Conservation (phyloP, 352 stramenopile species). For the Pythium sp. region DNA sequence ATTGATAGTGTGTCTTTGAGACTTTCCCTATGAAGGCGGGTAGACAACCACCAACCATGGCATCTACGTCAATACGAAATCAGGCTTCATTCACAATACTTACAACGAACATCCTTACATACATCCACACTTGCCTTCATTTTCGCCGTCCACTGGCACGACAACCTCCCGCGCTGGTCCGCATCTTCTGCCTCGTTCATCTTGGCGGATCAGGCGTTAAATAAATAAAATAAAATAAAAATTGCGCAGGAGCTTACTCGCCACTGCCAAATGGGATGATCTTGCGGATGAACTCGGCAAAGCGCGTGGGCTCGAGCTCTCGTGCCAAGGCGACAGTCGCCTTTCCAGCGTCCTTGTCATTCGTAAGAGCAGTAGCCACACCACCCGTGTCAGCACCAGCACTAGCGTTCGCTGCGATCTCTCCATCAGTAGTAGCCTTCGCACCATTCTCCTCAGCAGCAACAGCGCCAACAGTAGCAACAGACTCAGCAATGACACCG, state of each 20-base stretch:
- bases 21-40: too few relatives aligned
- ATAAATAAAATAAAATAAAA: neutral
- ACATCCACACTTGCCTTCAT: too few relatives aligned
- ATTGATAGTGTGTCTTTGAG: too few relatives aligned
- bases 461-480: neutral
- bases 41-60: too few relatives aligned
- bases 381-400: neutral
- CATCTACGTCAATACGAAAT: too few relatives aligned
- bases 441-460: neutral
- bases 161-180: too few relatives aligned
- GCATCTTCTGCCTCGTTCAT: too few relatives aligned
- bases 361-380: neutral
- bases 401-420: neutral
- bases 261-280: neutral
- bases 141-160: too few relatives aligned
- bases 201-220: neutral
- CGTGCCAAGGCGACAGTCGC: neutral
- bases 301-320: neutral
- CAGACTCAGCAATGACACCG: neutral
- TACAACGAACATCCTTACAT: too few relatives aligned
- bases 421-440: neutral
- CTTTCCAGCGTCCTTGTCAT: neutral
- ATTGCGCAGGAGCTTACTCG: neutral
- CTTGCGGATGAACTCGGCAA: slow-evolving; percentile 1
- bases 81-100: too few relatives aligned